Base-by-base conservation (phyloP, 2,329 filamentous ascomycete genomes). In the Botryotinia narcissicola region DNA sequence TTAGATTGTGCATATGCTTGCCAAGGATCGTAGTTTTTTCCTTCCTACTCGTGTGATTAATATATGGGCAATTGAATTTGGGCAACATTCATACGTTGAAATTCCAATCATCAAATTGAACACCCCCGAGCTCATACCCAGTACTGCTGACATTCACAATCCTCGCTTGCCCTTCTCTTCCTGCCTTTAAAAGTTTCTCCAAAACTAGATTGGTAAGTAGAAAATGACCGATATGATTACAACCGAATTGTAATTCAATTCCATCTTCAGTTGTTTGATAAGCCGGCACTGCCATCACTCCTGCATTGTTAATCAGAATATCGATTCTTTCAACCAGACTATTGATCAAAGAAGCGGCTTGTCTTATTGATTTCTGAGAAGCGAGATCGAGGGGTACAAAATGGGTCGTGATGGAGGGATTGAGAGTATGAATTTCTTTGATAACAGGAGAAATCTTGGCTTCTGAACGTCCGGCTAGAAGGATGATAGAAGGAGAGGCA, bases 161-260 rank as follows among this genome's bases (percentile, higher is more conserved):
- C 1, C 74, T 70, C 6, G 74, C 73, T 42, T 70, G 54, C 9
- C 44, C 54, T 1, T 60, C 67, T 61, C 74, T 48, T 3, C 57
- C 35, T 9, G 71, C 42, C 16, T 70, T 54, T 4, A 72, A 37
- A 4, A 75, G 59, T 37, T 75, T 75, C 0, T 70, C 72, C 61
- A 79, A 48, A 2, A 89, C 81, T 0, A 88, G 82, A 40, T 86
- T 81, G 74, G 87, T 86, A 29, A 89, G 82, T 0, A 88, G 82
- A 80, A 89, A 89, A 76, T 88, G 85, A 22, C 81, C 83, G 4
- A 90, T 80, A 76, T 89, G 84, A 78, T 88, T 88, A 16, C 82
- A 84, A 61, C 83, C 86, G 32, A 89, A 85, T 73, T 89, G 86
- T 0, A 79, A 78, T 75, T 89, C 87, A 76, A 84, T 84, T 32